Evolutionary conservation across 2,329 filamentous ascomycete genomes (phyloP), one percentile per base, ranked within the genome.

Genomic region (Polychaeton citri): DNA sequence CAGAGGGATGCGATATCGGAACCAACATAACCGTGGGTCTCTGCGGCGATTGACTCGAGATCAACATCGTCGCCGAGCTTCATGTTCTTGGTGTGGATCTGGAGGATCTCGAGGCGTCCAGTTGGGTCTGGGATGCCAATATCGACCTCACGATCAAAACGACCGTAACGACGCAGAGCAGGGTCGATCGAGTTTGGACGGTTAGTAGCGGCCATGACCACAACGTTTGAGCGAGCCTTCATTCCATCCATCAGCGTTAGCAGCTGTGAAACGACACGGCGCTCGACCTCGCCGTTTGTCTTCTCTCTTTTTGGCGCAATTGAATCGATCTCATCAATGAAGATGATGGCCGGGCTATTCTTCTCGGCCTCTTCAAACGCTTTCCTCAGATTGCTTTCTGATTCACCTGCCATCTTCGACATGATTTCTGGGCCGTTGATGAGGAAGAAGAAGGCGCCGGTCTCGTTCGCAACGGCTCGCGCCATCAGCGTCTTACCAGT

Each of bases 1-100:
- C 90, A 98, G 42, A 98, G 84, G 19, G 90, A 93, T 40, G 90
- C 90, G 61, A 98, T 72, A 79, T 98, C 90, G 20, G 90, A 96
- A 70, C 90, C 90, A 48, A 98, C 90, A 54, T 96, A 98, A 68
- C 90, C 90, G 69, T 98, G 90, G 32, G 90, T 98, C 71, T 98
- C 90, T 19, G 90, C 77, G 37, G 90, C 90, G 55, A 98, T 95
- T 55, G 86, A 80, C 70, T 95, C 88, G 31, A 98, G 76, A 55
- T 98, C 90, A 43, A 98, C 90, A 52, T 96, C 90, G 39, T 96
- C 90, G 41, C 66, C 86, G 43, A 98, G 76, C 73, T 98, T 98
- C 90, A 98, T 98, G 76, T 98, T 98, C 81, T 98, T 98, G 64
- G 90, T 98, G 74, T 98, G 90, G 50, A 98, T 98, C 65, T 93